Conservation (phyloP, 345 rosid genomes). For the Gossypium stocksii region DNA sequence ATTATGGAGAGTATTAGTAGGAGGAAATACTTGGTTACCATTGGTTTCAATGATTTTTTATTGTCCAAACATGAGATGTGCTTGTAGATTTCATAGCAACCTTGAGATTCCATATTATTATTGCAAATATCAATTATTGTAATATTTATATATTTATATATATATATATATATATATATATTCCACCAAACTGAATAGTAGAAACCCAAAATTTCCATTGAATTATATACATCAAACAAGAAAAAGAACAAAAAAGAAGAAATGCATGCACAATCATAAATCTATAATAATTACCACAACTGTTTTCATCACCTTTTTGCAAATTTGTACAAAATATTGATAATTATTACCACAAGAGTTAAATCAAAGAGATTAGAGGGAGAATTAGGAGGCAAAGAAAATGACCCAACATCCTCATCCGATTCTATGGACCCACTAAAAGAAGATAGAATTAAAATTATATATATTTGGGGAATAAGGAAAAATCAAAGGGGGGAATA, state of each 20-base stretch:
- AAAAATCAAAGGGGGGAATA: not conserved
- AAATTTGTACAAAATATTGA: not conserved
- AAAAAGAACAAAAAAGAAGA: not conserved
- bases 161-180: not conserved
- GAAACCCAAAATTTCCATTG: not conserved
- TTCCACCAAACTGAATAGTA: not conserved
- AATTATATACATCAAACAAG: not conserved
- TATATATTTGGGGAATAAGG: too few species aligned
- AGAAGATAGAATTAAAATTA: not conserved
- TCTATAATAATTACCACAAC: not conserved
- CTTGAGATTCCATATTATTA: constrained; percentile 18
- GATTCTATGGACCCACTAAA: constrained; percentile 25
- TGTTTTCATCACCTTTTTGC: not conserved
- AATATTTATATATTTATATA: not conserved
- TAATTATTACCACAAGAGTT: too few species aligned
- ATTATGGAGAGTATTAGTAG: not conserved
- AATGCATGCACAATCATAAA: not conserved
- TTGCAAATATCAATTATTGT: not conserved
- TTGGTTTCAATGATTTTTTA: constrained; percentile 6
- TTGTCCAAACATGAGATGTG: constrained; percentile 9
- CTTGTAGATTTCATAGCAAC: constrained; percentile 8
- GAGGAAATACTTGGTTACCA: not conserved
- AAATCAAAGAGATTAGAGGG: constrained; percentile 16
- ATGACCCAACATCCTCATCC: constrained; percentile 24
- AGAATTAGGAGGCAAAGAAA: constrained; percentile 39